Evolutionary conservation across 768 basidiomycete species (phyloP).

Genomic region (Boletellus ananiceps): DNA sequence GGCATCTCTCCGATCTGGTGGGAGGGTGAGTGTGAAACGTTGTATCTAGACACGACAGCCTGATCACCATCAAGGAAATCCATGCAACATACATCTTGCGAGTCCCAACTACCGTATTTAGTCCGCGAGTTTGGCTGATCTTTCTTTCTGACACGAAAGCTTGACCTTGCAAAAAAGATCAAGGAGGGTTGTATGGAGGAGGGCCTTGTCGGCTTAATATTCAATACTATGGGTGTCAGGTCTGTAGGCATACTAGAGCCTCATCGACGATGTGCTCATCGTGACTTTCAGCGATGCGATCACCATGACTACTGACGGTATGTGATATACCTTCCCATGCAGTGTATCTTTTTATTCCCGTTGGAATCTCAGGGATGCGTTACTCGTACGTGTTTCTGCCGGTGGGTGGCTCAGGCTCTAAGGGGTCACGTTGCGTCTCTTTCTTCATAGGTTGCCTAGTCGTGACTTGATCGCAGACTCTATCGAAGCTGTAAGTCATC

Average conservation of each 20-base stretch:
- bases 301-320: conserved; percentile 86
- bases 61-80: conserved; percentile 53
- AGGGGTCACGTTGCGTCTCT: not conserved
- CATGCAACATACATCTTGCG: conserved; percentile 81
- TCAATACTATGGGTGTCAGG: conserved; percentile 86
- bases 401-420: not conserved
- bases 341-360: not conserved
- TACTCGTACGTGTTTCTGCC: conserved; percentile 58
- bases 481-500: conserved; percentile 62
- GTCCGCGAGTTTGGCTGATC: not conserved
- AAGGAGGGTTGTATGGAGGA: conserved; percentile 82
- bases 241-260: conserved; percentile 24
- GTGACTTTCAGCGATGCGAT: conserved; percentile 63
- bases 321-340: conserved; percentile 16
- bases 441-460: conserved; percentile 59
- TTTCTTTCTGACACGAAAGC: conserved; percentile 37
- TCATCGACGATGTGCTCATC: not conserved
- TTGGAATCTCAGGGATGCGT: conserved; percentile 59
- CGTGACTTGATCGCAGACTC: conserved; percentile 90
- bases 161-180: conserved; percentile 73
- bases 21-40: conserved; percentile 54
- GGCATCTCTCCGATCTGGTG: conserved; percentile 90
- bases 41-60: not conserved
- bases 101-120: conserved; percentile 16
- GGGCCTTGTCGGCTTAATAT: conserved; percentile 74